Evolutionary conservation across 192 early-diverging fungal genomes (phyloP).

Genomic region (Mortierella hygrophila): DNA sequence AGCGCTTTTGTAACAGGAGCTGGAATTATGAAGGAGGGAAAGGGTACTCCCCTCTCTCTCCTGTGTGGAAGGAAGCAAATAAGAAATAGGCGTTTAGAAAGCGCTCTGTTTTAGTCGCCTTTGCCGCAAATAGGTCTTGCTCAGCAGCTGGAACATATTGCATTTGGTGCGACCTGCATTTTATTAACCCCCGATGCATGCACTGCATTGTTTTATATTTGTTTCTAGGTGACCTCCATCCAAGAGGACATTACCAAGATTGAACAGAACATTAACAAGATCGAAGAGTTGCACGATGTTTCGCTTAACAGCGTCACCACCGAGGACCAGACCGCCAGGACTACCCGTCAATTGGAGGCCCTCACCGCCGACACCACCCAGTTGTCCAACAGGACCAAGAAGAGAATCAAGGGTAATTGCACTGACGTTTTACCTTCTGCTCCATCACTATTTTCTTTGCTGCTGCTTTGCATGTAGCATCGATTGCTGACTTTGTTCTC

Average conservation of each 20-base stretch:
- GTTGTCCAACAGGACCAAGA: slow-evolving; percentile 58
- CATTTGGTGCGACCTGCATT: background rate
- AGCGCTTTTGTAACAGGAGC: slow-evolving; percentile 8
- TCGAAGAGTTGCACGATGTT: slow-evolving; percentile 54
- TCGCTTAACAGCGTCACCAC: slow-evolving; percentile 52
- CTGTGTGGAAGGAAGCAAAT: background rate
- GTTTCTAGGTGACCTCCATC: slow-evolving; percentile 46
- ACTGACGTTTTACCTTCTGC: background rate
- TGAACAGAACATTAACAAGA: slow-evolving; percentile 52
- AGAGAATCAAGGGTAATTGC: slow-evolving; percentile 59
- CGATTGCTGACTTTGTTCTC: background rate
- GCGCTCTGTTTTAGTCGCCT: background rate
- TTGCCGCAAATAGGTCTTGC: slow-evolving; percentile 8
- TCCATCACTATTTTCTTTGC: too few species aligned
- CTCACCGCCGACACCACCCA: slow-evolving; percentile 52
- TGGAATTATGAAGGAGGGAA: slow-evolving; percentile 10
- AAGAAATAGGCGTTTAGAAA: background rate
- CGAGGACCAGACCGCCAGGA: slow-evolving; percentile 46
- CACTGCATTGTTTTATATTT: background rate
- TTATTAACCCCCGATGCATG: background rate
- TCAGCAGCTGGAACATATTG: background rate
- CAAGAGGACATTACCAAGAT: slow-evolving; percentile 54
- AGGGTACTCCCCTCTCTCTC: background rate
- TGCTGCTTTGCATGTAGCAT: background rate
- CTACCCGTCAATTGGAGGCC: slow-evolving; percentile 53